Base-by-base conservation (phyloP, 1,139 yeast species). In the Meyerozyma elateridarum region DNA sequence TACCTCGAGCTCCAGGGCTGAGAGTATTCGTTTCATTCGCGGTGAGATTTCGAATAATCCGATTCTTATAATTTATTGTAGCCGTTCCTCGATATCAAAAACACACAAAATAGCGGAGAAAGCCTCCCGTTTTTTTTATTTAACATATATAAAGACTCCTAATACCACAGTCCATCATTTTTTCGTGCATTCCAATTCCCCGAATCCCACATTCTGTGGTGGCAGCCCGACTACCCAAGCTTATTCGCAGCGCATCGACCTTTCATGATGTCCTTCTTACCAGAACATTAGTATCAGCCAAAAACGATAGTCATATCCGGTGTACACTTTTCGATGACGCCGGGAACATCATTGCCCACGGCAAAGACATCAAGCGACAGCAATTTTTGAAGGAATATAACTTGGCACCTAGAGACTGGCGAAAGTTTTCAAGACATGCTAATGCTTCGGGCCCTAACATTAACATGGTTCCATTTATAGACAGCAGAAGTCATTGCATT, bases 311-410 rank as follows among this genome's bases (percentile, higher is more conserved):
- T 31, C 40, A 35, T 28, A 59, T 69, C 15, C 41, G 81, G 38
- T 88, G 96, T 47, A 85, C 96, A 0, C 55, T 64, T 11, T 67
- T 67, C 35, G 54, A 67, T 38, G 33, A 41, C 5, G 32, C 45
- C 3, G 74, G 74, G 3, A 54, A 59, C 22, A 59, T 68, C 41
- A 51, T 57, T 4, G 53, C 55, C 15, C 72, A 64, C 35, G 70
- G 71, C 12, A 59, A 61, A 37, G 71, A 64, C 26, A 46, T 66
- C 24, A 51, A 54, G 29, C 51, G 65, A 33, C 49, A 45, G 39
- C 59, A 58, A 28, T 66, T 68, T 38, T 56, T 68, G 59, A 57
- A 58, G 35, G 37, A 47, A 11, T 56, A 65, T 40, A 52, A 59
- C 30, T 45, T 68, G 22, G 64, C 58, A 0, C 58, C 70, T 2